Evolutionary conservation across 441 rosid genomes (phyloP), one percentile per base, ranked within the genome.

Genomic region (Francoa sonchifolia): DNA sequence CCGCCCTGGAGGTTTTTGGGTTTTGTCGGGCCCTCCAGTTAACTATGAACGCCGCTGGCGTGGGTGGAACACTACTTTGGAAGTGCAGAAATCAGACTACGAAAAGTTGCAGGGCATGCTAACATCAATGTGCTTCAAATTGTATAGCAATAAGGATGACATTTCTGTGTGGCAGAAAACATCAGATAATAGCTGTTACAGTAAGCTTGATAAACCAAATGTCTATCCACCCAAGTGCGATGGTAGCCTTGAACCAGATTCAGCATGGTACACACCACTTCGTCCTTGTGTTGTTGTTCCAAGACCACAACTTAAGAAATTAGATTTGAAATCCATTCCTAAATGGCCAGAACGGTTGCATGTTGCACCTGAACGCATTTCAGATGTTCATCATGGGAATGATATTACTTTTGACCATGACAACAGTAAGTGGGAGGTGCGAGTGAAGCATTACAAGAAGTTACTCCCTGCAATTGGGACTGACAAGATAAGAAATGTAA

Each of bases 1-100:
- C 44, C 89, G 96, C 41, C 96, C 96, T 19, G 98, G 98, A 49
- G 98, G 98, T 8, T 90, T 90, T 57, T 90, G 98, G 98, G 90
- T 90, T 47, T 66, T 90, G 32, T 90, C 98, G 39, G 96, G 98
- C 21, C 98, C 98, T 20, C 98, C 98, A n/a, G 90, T 90, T 14
- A 90, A 90, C 66, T 90, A 90, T 36, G 76, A 82, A 35, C 61
- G 61, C 61, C 85, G 81, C 1, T 90, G 98, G 98, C 63, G 77
- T 48, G 98, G 98, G 19, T 90, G 98, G 98, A 87, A 90, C 63
- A 85, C 98, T 11, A 90, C 98, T 8, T 47, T 79, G 29, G 93
- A 82, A 61, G 96, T 79, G 48, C 96, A 90, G 65, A 85, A 65
- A 52, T 60, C 77, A 21, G 89, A 85, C 44, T 85, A 79, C 44